Percentiles rank a stretch among this genome's conserved stretches.
These are phyloP conservation scores for Batkoa obscura DNA, from an alignment of 371 early-diverging fungal species.

Conservation along the genomic window DNA sequence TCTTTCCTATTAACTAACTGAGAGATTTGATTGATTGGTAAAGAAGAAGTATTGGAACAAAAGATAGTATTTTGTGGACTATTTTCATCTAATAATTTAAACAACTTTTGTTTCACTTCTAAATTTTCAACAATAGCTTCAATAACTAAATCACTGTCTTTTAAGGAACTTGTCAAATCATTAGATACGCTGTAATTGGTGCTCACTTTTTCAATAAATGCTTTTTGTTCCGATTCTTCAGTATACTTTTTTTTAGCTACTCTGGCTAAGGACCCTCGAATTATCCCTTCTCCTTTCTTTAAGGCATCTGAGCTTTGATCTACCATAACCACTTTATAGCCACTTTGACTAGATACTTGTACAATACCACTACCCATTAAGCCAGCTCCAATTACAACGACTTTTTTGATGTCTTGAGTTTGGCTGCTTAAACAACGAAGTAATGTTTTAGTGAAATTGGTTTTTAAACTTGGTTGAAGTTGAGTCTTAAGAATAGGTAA, in stretches of 20 bases:
- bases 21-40: slow-evolving; percentile 71
- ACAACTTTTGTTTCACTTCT: slow-evolving; percentile 60
- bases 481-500: too few relatives aligned
- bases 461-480: too few relatives aligned
- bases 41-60: slow-evolving; percentile 78
- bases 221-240: slow-evolving; percentile 37
- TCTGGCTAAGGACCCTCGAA: slow-evolving; percentile 53
- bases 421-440: too few relatives aligned
- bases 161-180: slow-evolving; percentile 29
- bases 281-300: slow-evolving; percentile 59
- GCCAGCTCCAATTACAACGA: slow-evolving; percentile 62
- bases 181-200: slow-evolving; percentile 40
- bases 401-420: slow-evolving; percentile 14
- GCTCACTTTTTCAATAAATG: slow-evolving; percentile 41
- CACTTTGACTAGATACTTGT: slow-evolving; percentile 77
- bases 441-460: too few relatives aligned
- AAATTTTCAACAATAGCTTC: slow-evolving; percentile 95
- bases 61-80: slow-evolving; percentile 62
- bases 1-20: slow-evolving; percentile 30
- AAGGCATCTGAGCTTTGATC: slow-evolving; percentile 54
- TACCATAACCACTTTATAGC: slow-evolving; percentile 70
- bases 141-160: slow-evolving; percentile 49
- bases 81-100: slow-evolving; percentile 39
- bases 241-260: slow-evolving; percentile 77
- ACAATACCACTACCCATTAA: slow-evolving; percentile 92